Percentiles rank a stretch among this genome's conserved stretches.
Conservation (phyloP, 495 filamentous ascomycete species). For the Aspergillus baeticus region DNA sequence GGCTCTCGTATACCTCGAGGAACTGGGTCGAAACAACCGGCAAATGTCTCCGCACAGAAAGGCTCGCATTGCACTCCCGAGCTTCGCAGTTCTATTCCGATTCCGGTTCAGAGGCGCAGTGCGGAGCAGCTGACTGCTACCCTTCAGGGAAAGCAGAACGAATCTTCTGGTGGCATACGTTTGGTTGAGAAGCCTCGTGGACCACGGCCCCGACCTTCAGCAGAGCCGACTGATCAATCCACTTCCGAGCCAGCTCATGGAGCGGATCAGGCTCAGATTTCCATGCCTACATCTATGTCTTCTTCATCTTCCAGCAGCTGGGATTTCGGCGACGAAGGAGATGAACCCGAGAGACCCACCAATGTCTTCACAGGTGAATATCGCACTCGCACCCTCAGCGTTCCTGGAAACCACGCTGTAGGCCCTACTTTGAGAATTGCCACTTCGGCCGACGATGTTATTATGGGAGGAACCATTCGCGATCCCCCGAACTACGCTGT, state of each 20-base stretch:
- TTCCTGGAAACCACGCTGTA: neutral
- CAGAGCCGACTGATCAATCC: neutral
- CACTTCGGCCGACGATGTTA: constrained; percentile 31
- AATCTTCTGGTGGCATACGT: constrained; percentile 6
- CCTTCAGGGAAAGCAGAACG: neutral
- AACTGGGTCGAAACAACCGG: neutral
- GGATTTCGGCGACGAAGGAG: constrained; percentile 7
- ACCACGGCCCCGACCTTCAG: constrained; percentile 5
- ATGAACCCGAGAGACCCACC: constrained; percentile 6
- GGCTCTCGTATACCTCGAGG: constrained; percentile 10
- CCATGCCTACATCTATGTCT: neutral
- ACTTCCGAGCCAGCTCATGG: neutral
- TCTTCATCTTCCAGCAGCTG: constrained; percentile 13
- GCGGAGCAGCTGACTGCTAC: neutral
- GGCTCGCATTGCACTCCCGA: neutral
- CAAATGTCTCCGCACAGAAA: constrained; percentile 2
- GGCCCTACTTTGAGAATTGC: constrained; percentile 36
- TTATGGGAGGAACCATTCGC: constrained; percentile 26
- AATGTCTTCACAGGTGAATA: constrained; percentile 26
- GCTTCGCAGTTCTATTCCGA: constrained; percentile 18
- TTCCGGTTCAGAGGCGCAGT: constrained; percentile 11
- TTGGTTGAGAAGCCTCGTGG: constrained; percentile 12
- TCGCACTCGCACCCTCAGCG: constrained; percentile 9
- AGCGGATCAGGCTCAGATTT: neutral
- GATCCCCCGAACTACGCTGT: neutral